Percentiles rank a stretch among this genome's conserved stretches.
Evolutionary conservation across 164 flowering plant species (phyloP).

Genomic region (Macadamia integrifolia): DNA sequence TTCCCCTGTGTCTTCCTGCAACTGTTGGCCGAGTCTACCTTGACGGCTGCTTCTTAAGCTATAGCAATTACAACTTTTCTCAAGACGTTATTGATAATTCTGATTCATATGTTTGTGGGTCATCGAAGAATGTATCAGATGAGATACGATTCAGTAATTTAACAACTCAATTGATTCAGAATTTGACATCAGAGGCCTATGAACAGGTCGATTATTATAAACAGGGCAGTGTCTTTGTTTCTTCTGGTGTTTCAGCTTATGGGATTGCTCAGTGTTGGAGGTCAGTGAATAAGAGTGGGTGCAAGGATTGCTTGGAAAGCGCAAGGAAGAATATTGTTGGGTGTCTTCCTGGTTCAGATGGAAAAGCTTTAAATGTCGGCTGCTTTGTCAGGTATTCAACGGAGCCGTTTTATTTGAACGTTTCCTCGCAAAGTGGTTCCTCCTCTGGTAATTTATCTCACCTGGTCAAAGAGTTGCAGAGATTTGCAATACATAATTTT

Average conservation of each 20-base stretch:
- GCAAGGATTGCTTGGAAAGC: constrained; percentile 10
- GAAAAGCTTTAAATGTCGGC: constrained; percentile 12
- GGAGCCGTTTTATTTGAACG: constrained; percentile 2
- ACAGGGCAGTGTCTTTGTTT: not conserved
- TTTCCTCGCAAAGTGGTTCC: not conserved
- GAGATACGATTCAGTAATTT: too few relatives aligned
- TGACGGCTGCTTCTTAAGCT: constrained; percentile 16
- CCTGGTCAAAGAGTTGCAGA: too few relatives aligned
- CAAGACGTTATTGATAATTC: not conserved
- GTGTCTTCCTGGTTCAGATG: constrained; percentile 13
- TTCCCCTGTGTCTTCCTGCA: constrained; percentile 12
- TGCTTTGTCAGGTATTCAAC: constrained; percentile 11
- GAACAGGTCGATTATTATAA: not conserved
- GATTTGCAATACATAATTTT: too few relatives aligned
- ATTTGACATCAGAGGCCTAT: constrained; percentile 5
- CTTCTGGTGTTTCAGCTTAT: not conserved
- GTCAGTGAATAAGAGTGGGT: constrained; percentile 4
- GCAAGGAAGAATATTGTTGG: constrained; percentile 7
- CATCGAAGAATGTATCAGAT: not conserved
- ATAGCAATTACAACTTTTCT: constrained; percentile 4
- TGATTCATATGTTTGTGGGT: constrained; percentile 9
- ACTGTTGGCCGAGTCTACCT: constrained; percentile 4
- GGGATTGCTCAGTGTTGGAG: constrained; percentile 18
- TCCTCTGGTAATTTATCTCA: constrained; percentile 12
- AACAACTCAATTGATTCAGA: constrained; percentile 7